These are phyloP conservation scores for Taphrina wiesneri DNA, from an alignment of 1,139 yeast species.

Conservation along the genomic window DNA sequence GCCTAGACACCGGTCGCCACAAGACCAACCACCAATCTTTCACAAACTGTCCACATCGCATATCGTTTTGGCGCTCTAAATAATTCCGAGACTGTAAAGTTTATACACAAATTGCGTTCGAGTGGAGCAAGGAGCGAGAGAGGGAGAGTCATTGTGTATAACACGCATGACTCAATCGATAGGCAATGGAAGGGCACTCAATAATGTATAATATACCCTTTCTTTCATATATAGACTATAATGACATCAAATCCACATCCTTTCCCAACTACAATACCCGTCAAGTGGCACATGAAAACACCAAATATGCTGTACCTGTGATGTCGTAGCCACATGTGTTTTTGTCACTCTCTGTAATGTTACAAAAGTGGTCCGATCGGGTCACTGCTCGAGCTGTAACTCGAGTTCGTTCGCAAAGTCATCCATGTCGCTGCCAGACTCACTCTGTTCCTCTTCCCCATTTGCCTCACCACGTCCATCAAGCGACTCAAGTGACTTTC, in stretches of 20 bases:
- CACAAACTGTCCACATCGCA: background rate
- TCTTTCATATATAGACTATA: background rate
- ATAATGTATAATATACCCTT: background rate
- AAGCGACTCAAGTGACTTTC: background rate
- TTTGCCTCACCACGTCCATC: conserved; percentile 36
- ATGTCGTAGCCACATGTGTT: background rate
- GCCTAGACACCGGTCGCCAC: background rate
- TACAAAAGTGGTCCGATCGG: background rate
- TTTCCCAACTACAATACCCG: background rate
- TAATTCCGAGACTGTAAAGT: background rate
- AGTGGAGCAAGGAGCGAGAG: background rate
- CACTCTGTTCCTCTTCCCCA: conserved; percentile 45
- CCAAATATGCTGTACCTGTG: background rate
- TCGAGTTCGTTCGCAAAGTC: conserved; percentile 40
- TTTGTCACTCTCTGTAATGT: background rate
- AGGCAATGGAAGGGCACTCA: background rate
- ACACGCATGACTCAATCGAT: background rate
- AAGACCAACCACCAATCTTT: background rate
- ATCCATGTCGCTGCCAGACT: conserved; percentile 40
- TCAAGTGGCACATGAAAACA: background rate
- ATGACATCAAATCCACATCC: background rate
- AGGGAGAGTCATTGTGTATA: background rate
- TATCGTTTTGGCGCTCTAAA: background rate
- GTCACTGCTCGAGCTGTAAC: conserved; percentile 36
- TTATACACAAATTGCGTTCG: background rate